phyloP scores from a whole-genome alignment of 768 basidiomycete species.

The Antrodiella citrinella region DNA sequence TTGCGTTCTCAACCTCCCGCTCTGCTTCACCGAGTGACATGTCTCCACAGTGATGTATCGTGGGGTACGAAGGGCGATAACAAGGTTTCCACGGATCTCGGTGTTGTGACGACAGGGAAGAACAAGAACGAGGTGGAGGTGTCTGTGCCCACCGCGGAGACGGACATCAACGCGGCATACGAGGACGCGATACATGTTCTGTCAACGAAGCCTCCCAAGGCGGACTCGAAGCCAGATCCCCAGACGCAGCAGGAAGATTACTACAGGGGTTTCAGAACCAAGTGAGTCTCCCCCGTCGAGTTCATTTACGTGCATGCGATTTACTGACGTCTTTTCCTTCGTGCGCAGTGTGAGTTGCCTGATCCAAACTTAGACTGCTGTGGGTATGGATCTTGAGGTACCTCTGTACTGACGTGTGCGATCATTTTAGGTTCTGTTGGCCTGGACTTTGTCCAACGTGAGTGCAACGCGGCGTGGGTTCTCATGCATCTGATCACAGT shows the following conservation, averaged over 20 bases:
- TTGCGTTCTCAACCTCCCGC: slow-evolving; percentile 1
- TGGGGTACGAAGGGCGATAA: slow-evolving; percentile 98
- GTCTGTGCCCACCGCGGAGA: slow-evolving; percentile 75
- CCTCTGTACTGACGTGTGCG: slow-evolving; percentile 10
- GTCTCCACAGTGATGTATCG: slow-evolving; percentile 58
- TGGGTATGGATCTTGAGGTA: no score
- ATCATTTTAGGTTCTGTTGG: slow-evolving; percentile 53
- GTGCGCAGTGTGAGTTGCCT: not conserved
- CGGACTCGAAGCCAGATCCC: slow-evolving; percentile 51
- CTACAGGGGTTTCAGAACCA: slow-evolving; percentile 85
- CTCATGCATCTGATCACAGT: no score
- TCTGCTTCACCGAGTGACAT: not conserved
- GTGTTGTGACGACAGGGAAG: slow-evolving; percentile 59
- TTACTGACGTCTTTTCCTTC: slow-evolving; percentile 10
- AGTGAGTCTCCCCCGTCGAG: slow-evolving; percentile 32
- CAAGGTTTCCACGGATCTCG: slow-evolving; percentile 77
- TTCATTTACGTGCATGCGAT: not conserved
- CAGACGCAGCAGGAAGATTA: slow-evolving; percentile 75
- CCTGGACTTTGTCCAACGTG: slow-evolving; percentile 87
- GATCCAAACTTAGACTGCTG: no score
- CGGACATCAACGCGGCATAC: slow-evolving; percentile 84
- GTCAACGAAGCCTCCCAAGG: slow-evolving; percentile 69
- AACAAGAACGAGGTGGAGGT: slow-evolving; percentile 84
- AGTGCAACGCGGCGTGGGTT: slow-evolving; percentile 16
- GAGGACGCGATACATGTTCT: slow-evolving; percentile 86